phyloP scores from a whole-genome alignment of 2,329 filamentous ascomycete genomes.

The Sclerotinia minor region DNA sequence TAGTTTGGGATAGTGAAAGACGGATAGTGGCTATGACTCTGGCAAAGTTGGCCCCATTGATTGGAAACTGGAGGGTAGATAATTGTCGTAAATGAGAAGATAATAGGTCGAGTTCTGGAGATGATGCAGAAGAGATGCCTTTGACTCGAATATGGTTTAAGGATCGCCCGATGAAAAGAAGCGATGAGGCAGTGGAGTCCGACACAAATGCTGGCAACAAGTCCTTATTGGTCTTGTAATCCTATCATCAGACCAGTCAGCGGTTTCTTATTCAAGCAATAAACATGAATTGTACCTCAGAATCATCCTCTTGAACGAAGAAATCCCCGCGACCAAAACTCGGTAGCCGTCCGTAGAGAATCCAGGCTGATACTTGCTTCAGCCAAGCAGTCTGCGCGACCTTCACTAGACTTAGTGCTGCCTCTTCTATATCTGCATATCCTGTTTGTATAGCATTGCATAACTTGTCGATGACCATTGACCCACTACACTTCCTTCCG shows the following conservation, averaged over 20 bases:
- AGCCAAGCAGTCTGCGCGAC: slow-evolving; percentile 89
- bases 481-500: slow-evolving; percentile 58
- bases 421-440: slow-evolving; percentile 80
- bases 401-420: slow-evolving; percentile 69
- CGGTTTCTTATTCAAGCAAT: not conserved
- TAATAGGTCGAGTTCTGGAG: slow-evolving; percentile 58
- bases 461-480: slow-evolving; percentile 74
- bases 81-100: slow-evolving; percentile 69
- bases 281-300: slow-evolving; percentile 6
- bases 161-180: slow-evolving; percentile 88
- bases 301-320: slow-evolving; percentile 61
- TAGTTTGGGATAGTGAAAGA: slow-evolving; percentile 78
- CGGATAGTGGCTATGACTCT: slow-evolving; percentile 74
- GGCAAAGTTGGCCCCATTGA: slow-evolving; percentile 70
- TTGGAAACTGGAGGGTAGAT: slow-evolving; percentile 67
- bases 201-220: slow-evolving; percentile 81
- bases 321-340: slow-evolving; percentile 80
- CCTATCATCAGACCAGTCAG: slow-evolving; percentile 41
- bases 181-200: slow-evolving; percentile 70
- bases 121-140: slow-evolving; percentile 46
- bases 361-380: slow-evolving; percentile 85
- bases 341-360: slow-evolving; percentile 83
- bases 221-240: slow-evolving; percentile 58
- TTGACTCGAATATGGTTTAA: slow-evolving; percentile 75
- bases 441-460: slow-evolving; percentile 79